A percentile compares a stretch with the other conserved stretches of the same genome.
These are phyloP conservation scores for Zancudomyces culisetae DNA, from an alignment of 371 early-diverging fungal genomes.

Conservation along the genomic window DNA sequence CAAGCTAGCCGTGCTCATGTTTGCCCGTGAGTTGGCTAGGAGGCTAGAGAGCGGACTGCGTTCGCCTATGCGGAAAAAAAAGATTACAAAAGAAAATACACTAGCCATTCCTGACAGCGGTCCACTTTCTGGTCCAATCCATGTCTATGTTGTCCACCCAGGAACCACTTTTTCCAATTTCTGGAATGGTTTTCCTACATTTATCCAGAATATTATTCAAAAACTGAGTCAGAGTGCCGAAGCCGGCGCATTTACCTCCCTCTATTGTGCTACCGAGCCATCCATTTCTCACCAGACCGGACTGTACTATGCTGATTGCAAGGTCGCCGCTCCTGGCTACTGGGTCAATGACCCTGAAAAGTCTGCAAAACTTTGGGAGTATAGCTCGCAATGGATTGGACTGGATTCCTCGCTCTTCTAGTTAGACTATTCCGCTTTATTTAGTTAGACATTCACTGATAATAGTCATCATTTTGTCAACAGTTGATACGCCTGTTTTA, in stretches of 20 bases:
- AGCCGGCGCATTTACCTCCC: slow-evolving; percentile 14
- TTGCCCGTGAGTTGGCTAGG: slow-evolving; percentile 12
- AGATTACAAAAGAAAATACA: not conserved
- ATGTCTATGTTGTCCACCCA: slow-evolving; percentile 16
- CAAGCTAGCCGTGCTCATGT: slow-evolving; percentile 19
- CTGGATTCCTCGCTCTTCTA: too few species aligned
- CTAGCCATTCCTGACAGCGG: not conserved
- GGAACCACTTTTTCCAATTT: slow-evolving; percentile 20
- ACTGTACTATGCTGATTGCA: slow-evolving; percentile 21
- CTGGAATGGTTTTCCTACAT: slow-evolving; percentile 17
- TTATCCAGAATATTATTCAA: slow-evolving; percentile 15
- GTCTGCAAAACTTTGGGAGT: slow-evolving; percentile 12
- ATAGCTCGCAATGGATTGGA: slow-evolving; percentile 16
- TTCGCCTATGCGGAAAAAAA: not conserved
- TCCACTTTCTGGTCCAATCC: slow-evolving; percentile 2
- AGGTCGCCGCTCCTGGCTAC: slow-evolving; percentile 10
- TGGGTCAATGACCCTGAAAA: slow-evolving; percentile 10
- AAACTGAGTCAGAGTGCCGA: slow-evolving; percentile 14
- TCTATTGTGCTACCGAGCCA: slow-evolving; percentile 20
- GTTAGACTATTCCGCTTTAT: too few species aligned
- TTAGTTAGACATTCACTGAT: too few species aligned
- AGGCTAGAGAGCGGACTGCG: slow-evolving; percentile 3
- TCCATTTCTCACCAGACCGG: slow-evolving; percentile 8
- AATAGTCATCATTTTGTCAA: too few species aligned
- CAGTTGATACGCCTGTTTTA: too few species aligned